A percentile compares a stretch with the other conserved stretches of the same genome.
Evolutionary conservation across 176 grass and related monocot species (phyloP).

Genomic region (Urochloa ruziziensis): DNA sequence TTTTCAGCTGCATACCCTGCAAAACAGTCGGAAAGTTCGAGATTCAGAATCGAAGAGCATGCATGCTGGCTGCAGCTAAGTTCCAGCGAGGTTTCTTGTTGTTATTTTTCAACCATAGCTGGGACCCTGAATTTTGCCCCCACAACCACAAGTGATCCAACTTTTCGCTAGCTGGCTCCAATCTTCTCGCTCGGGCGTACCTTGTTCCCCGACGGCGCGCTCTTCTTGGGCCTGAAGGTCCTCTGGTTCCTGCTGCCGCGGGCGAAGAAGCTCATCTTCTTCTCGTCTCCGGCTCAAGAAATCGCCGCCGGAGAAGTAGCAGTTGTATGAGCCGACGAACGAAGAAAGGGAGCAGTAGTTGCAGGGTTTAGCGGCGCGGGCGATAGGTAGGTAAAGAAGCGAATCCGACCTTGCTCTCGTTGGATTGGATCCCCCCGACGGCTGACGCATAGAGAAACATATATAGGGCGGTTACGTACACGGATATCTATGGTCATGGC

Average conservation of each 20-base stretch:
- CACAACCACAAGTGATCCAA: background rate
- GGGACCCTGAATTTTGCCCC: background rate
- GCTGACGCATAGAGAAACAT: background rate
- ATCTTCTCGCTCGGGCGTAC: too few species aligned
- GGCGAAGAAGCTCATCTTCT: conserved; percentile 71
- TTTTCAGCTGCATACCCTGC: conserved; percentile 76
- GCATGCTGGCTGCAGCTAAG: background rate
- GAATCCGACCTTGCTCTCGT: too few species aligned
- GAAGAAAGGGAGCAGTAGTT: too few species aligned
- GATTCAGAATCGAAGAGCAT: too few species aligned
- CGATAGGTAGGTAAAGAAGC: background rate
- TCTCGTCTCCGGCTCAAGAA: too few species aligned
- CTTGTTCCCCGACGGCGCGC: conserved; percentile 65
- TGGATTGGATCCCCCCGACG: too few species aligned
- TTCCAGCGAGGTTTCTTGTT: background rate
- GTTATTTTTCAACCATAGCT: background rate
- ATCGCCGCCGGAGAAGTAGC: background rate
- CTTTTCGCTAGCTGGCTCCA: conserved; percentile 8
- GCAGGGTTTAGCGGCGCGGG: too few species aligned
- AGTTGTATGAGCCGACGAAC: background rate
- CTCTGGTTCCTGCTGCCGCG: conserved; percentile 73
- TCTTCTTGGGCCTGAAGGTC: conserved; percentile 94
- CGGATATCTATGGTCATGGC: background rate
- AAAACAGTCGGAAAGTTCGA: background rate
- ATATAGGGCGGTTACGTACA: background rate